Evolutionary conservation across 176 grass and related monocot species (phyloP), one percentile per base, ranked within the genome.

Genomic region (Hordeum marinum): DNA sequence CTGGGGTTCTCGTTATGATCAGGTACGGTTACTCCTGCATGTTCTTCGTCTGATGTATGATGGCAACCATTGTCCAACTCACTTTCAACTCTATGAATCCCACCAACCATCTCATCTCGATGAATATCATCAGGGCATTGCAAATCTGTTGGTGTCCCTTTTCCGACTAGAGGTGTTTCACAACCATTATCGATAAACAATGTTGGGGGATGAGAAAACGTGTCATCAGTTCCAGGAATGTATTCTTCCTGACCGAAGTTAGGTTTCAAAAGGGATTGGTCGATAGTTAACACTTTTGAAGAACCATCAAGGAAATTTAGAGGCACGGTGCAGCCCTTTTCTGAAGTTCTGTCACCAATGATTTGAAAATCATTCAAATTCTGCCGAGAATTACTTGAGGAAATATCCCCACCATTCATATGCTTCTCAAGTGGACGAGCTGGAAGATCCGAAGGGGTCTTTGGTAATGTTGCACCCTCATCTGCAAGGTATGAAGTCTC

Each of bases 401-500:
- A 61, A 55, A 21, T 80, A 68, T 55, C 29, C 78, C 52, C 72
- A 73, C 40, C 65, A 65, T 78, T 68, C 39, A 65, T 18, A 61
- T 75, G 80, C 72, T 90, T 95, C 64, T 90, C 80, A 42, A 75
- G 21, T 64, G 80, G 76, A 40, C 37, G 21, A 40, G n/a, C 35
- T 68, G 78, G 72, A 73, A 87, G 71, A 65, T 58, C 83, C 48
- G 72, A 84, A 74, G 77, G 84, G 52, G 85, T 77, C 80, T 92
- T 99, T 61, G 96, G 96, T 34, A 99, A 82, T 21, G 82, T 89
- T 45, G 96, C 96, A 46, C 93, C 93, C 83, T 95, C 96, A 81
- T 99, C 93, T 7, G 89, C 91, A 85, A 96, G 94, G 86, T 96
- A 99, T 60, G 91, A 99, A 59, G 96, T 96, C 70, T 99, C 93